Base-by-base conservation (phyloP, 345 rosid species). In the Clarkia xantiana region DNA sequence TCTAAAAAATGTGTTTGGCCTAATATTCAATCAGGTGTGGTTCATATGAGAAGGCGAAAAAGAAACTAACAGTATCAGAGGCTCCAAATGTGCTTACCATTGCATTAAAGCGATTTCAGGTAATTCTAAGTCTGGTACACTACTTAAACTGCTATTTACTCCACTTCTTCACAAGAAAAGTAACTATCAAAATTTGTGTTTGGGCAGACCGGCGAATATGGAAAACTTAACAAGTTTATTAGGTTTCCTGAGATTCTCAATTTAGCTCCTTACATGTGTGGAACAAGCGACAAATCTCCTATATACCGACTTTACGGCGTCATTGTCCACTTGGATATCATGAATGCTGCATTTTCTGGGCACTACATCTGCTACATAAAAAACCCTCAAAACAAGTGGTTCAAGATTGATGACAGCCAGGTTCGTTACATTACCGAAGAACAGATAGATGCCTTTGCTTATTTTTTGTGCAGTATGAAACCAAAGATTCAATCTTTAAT, bases 61-160 rank as follows among this genome's bases (percentile, higher is more conserved):
- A 93, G 83, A 85, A 81, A 70, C 67, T 93, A 71, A 78, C 78
- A 47, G 61, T 93, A 53, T 51, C 57, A 19, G 96, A 87, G 67
- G 95, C 97, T 55, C 97, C 99, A 11, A 93, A 93, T 70, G 67
- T 93, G 52, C 95, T 93, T 51, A 93, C 99, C 3, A 82, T 93
- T 69, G 88, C 84, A n/a, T 78, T 93, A 25, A 93, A 93, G 74
- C 76, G 99, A 49, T 93, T 82, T 70, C 97, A 82, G 97, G 99
- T 84, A 66, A 55, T 49, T 2, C 10, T 11, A 9, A 29, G 39
- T 25, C 7, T 6, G 10, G 11, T 47, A 20, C 19, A 10, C 15
- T 10, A 14, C n/a, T n/a, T 14, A 11, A 20, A 46, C 10, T 23
- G 13, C 39, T 18, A 1, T 1, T 29, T 16, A 15, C n/a, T n/a